Conservation (phyloP, 805 yeast species). For the Ogataea neopini region DNA sequence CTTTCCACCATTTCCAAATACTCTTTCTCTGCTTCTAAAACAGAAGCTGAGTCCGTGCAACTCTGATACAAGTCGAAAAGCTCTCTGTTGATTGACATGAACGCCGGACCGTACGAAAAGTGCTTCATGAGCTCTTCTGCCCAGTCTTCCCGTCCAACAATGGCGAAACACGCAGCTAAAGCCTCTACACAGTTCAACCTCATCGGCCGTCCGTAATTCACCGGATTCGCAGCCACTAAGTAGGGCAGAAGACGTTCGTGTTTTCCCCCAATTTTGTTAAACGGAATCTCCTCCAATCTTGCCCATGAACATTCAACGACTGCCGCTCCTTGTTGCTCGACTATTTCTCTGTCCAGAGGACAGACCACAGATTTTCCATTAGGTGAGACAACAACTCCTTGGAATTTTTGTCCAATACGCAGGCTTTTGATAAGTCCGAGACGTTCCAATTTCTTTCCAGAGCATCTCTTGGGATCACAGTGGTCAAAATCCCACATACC, state of each 20-base stretch:
- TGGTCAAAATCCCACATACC: constrained; percentile 99
- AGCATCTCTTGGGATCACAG: constrained; percentile 96
- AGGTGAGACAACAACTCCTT: constrained; percentile 89
- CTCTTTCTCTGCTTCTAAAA: constrained; percentile 66
- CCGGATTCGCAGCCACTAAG: constrained; percentile 94
- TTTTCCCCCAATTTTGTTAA: constrained; percentile 86
- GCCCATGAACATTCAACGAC: constrained; percentile 99
- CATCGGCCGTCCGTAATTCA: constrained; percentile 97
- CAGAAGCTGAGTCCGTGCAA: constrained; percentile 80
- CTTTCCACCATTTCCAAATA: constrained; percentile 71
- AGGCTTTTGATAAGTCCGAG: constrained; percentile 77
- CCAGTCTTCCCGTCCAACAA: constrained; percentile 89
- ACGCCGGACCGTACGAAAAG: constrained; percentile 93
- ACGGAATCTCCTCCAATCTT: constrained; percentile 94
- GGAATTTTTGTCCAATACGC: constrained; percentile 90
- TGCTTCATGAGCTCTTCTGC: constrained; percentile 73
- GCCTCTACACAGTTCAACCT: constrained; percentile 95
- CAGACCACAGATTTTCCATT: constrained; percentile 89
- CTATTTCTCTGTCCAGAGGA: constrained; percentile 79
- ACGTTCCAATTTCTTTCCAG: constrained; percentile 91
- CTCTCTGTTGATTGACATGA: constrained; percentile 79
- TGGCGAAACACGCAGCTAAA: constrained; percentile 93
- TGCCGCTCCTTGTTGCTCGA: constrained; percentile 85
- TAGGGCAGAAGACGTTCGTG: constrained; percentile 88
- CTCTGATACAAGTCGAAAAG: constrained; percentile 69